Base-by-base conservation (phyloP, 371 early-diverging fungal species). In the Haplosporangium sp. region DNA sequence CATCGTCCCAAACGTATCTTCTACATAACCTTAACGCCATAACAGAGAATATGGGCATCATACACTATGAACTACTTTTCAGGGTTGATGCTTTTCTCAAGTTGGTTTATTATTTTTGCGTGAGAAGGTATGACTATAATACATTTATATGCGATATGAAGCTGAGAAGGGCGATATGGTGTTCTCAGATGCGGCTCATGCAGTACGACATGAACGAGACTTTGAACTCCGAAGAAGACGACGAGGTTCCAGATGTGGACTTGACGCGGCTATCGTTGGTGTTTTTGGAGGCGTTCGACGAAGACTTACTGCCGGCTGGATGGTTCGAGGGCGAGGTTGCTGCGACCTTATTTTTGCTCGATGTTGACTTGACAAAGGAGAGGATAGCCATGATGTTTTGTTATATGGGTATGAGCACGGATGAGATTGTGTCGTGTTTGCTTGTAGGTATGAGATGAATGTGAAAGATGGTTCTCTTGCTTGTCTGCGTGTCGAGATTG, bases 341-440 rank as follows among this genome's bases (percentile, higher is more conserved):
- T n/a, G 50, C 50, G 50, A 50, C 50, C 50, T 18, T 50, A 18
- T 50, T 50, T 21, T 50, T 50, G 50, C 50, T 50, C 18, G 50
- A 18, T 0, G 50, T 9, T n/a, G 50, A 50, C 50, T 50, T 50
- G 50, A 50, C 1, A 18, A 18, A 18, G 14, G 13, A n/a, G 18
- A 8, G 14, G 18, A 50, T 50, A 9, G 50, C 50, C 50, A 50
- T 50, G 50, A 18, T 18, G 18, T 29, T 29, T 29, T 29, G 29
- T 29, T 10, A 50, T 50, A 18, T 5, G 11, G 11, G n/a, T 5
- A 46, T 12, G 3, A 5, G 5, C 16, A 46, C 10, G 10, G 5
- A 3, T 50, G 50, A 14, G 50, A 29, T 29, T 29, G 4, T 13
- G 50, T 50, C 8, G 14, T n/a, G 50, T 13, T 18, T 50, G 14